Evolutionary conservation across 352 stramenopile genomes (phyloP).

Genomic region (Pelagophyceae sp.): DNA sequence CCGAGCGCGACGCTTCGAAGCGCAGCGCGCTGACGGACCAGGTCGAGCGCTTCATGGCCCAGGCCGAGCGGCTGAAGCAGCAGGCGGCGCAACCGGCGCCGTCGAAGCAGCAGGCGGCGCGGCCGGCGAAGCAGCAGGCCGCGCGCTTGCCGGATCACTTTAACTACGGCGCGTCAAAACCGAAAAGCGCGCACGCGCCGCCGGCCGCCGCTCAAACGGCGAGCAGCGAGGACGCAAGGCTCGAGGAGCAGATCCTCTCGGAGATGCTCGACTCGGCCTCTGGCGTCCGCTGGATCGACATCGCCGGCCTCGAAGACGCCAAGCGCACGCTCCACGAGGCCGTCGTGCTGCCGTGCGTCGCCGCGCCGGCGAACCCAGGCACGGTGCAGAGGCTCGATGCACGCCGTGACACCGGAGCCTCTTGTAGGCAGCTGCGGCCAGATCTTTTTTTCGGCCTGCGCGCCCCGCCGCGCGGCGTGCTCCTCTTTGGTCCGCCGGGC

Average conservation of each 20-base stretch:
- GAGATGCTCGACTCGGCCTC: conserved; percentile 31
- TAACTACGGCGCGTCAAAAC: not conserved
- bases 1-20: not conserved
- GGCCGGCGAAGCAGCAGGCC: not conserved
- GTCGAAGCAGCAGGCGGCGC: not conserved
- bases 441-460: conserved; percentile 93
- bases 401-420: no score
- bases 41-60: conserved; percentile 5
- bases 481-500: conserved; percentile 63
- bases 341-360: conserved; percentile 86
- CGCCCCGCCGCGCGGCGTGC: conserved; percentile 57
- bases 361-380: no score
- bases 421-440: no score
- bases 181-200: not conserved
- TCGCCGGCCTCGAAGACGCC: conserved; percentile 79
- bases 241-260: conserved; percentile 30
- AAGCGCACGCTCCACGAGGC: conserved; percentile 95
- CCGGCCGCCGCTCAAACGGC: not conserved
- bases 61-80: conserved; percentile 24
- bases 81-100: not conserved
- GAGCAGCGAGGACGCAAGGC: not conserved
- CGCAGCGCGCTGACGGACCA: not conserved
- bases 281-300: conserved; percentile 45
- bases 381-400: no score
- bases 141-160: not conserved